Conservation (phyloP, 352 stramenopile genomes). For the Phytophthora meadii region DNA sequence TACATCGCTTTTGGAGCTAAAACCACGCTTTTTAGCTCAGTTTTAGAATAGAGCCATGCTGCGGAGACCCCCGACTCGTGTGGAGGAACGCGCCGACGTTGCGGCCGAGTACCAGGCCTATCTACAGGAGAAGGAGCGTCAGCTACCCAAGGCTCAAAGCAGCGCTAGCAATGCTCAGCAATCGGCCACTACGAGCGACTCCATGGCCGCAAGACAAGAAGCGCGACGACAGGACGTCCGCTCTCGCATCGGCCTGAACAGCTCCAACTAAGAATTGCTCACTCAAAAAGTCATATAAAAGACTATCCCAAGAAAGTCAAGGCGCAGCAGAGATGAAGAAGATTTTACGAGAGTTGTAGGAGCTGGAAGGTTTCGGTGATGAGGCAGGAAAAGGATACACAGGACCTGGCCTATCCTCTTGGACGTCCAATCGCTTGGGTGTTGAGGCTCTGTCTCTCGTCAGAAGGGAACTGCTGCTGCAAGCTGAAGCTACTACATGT, state of each 20-base stretch:
- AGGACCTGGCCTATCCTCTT: neutral
- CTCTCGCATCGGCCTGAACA: constrained; percentile 43
- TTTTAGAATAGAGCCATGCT: constrained; percentile 22
- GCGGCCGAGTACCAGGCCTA: constrained; percentile 79
- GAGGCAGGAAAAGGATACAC: constrained; percentile 6
- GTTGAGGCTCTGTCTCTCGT: constrained; percentile 1
- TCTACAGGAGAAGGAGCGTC: constrained; percentile 56
- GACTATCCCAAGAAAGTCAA: too few relatives aligned
- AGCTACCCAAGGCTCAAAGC: constrained; percentile 9
- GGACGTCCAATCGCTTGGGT: constrained; percentile 4
- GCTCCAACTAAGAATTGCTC: constrained; percentile 10
- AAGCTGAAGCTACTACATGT: neutral
- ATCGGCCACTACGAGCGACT: constrained; percentile 4
- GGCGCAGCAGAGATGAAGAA: too few relatives aligned
- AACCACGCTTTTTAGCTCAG: constrained; percentile 7
- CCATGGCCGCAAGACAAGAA: constrained; percentile 26
- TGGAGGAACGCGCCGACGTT: constrained; percentile 74
- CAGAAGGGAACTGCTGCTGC: constrained; percentile 1
- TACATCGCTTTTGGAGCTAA: constrained; percentile 7
- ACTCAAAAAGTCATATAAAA: too few relatives aligned
- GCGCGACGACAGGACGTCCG: constrained; percentile 37
- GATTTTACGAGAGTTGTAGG: neutral
- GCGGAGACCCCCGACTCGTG: constrained; percentile 54
- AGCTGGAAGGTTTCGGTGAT: constrained; percentile 1
- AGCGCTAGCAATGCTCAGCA: constrained; percentile 10